A percentile compares a stretch with the other conserved stretches of the same genome.
phyloP scores from a whole-genome alignment of 176 grass and related monocot species.

The Thalia dealbata region DNA sequence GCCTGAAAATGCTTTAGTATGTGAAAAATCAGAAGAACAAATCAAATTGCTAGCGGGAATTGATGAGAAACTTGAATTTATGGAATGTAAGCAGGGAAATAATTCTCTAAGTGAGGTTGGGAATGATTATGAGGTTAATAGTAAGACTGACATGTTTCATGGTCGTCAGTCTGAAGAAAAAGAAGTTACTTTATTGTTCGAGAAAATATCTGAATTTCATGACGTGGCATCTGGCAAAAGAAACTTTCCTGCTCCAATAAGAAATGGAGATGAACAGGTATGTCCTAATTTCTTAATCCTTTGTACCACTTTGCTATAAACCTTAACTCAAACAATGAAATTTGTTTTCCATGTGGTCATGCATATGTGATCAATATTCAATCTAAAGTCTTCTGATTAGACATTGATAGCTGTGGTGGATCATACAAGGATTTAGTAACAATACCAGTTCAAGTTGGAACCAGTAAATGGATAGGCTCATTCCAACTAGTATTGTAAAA shows the following conservation, averaged over 20 bases:
- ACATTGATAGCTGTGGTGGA: no score
- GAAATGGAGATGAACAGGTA: slow-evolving; percentile 40
- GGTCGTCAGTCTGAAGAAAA: slow-evolving; percentile 21
- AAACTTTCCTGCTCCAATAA: slow-evolving; percentile 25
- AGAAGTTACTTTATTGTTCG: slow-evolving; percentile 20
- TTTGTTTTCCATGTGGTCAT: neutral
- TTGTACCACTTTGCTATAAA: neutral
- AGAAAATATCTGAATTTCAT: slow-evolving; percentile 23
- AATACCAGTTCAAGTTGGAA: no score
- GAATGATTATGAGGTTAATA: slow-evolving; percentile 21
- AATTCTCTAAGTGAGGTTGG: slow-evolving; percentile 18
- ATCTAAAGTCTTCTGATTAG: neutral
- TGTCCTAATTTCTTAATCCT: neutral
- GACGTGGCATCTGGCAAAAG: slow-evolving; percentile 15
- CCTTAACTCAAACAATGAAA: neutral
- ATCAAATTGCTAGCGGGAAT: slow-evolving; percentile 51
- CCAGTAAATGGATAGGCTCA: no score
- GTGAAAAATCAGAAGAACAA: slow-evolving; percentile 47
- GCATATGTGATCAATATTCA: neutral
- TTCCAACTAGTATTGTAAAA: no score
- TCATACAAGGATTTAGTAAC: no score
- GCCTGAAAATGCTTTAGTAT: slow-evolving; percentile 33
- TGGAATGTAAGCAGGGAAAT: slow-evolving; percentile 27
- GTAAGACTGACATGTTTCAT: slow-evolving; percentile 4
- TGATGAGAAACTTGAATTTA: slow-evolving; percentile 38